Conservation (phyloP, 768 basidiomycete species). For the Xerocomus potaroensis region DNA sequence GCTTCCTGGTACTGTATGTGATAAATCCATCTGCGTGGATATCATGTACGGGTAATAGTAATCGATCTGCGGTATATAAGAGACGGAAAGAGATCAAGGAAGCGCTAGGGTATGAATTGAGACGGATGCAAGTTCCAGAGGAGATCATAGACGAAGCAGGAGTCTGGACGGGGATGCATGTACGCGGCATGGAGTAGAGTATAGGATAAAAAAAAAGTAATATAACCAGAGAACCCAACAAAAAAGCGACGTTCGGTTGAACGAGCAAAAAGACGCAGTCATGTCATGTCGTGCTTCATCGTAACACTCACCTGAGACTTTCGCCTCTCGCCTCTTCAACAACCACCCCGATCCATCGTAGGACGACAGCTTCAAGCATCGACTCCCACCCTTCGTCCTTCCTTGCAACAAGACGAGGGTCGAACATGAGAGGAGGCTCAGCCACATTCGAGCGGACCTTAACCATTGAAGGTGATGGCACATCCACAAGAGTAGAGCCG, state of each 20-base stretch:
- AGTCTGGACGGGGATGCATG: not conserved
- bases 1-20: slow-evolving; percentile 7
- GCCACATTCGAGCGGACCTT: slow-evolving; percentile 35
- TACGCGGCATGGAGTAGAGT: slow-evolving; percentile 9
- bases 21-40: not conserved
- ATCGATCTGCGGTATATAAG: slow-evolving; percentile 13
- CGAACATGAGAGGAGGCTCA: slow-evolving; percentile 59
- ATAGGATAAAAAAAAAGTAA: slow-evolving; percentile 8
- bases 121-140: not conserved
- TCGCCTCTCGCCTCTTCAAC: slow-evolving; percentile 61
- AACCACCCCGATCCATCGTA: slow-evolving; percentile 64
- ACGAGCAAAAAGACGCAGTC: no score
- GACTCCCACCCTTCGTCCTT: slow-evolving; percentile 76
- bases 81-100: not conserved
- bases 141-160: not conserved
- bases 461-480: slow-evolving; percentile 29
- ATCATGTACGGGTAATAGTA: slow-evolving; percentile 16
- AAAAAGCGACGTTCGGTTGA: not conserved
- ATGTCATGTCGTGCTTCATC: not conserved
- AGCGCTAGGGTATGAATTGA: slow-evolving; percentile 3
- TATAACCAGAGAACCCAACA: slow-evolving; percentile 2
- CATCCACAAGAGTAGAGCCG: not conserved
- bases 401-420: slow-evolving; percentile 67
- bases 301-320: slow-evolving; percentile 15
- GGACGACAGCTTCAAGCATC: slow-evolving; percentile 64